Base-by-base conservation (phyloP, 805 yeast genomes). In the Wickerhamiella alocasiicola region DNA sequence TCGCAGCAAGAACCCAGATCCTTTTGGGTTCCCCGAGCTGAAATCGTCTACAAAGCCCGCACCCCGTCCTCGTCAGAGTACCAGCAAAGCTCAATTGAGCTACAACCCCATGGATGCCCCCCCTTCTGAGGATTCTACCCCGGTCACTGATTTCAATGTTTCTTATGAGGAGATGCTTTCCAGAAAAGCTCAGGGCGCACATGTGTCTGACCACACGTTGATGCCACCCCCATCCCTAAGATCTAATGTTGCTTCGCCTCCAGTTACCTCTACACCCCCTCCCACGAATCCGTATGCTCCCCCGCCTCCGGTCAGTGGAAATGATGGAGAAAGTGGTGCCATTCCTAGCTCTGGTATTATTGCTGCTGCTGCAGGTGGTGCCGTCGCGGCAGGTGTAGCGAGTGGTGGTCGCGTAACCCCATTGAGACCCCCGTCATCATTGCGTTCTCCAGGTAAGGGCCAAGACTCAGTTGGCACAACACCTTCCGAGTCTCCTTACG, bases 91-190 rank as follows among this genome's bases (percentile, higher is more conserved):
- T 7, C 33, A 20, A 18, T 12, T 9, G 3, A 11, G 5, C 5
- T 19, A 11, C 19, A 24, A 24, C 15, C 21, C 30, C 3, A 20
- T n/a, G 13, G 30, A 15, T 11, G 5, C 3, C 25, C 20, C 13
- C 17, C 16, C 41, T 6, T 5, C 35, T 5, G 17, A 18, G 9
- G 12, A 7, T 6, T 27, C 31, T 6, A 19, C 31, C 9, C 31
- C 41, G 2, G 35, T 37, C 12, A 37, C 41, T 11, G 41, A 37
- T 13, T 37, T 37, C 16, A 37, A 37, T 24, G 24, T 26, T 3
- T 37, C 41, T 3, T 37, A 37, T 30, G 29, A 37, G 27, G 29
- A 28, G 17, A n/a, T 12, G 9, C 11, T 23, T 7, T 23, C 26
- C 26, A 7, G 11, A 23, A 7, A 23, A 11, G 11, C n/a, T n/a